phyloP scores from a whole-genome alignment of 2,329 filamentous ascomycete genomes.

The Cryphonectria radicalis region DNA sequence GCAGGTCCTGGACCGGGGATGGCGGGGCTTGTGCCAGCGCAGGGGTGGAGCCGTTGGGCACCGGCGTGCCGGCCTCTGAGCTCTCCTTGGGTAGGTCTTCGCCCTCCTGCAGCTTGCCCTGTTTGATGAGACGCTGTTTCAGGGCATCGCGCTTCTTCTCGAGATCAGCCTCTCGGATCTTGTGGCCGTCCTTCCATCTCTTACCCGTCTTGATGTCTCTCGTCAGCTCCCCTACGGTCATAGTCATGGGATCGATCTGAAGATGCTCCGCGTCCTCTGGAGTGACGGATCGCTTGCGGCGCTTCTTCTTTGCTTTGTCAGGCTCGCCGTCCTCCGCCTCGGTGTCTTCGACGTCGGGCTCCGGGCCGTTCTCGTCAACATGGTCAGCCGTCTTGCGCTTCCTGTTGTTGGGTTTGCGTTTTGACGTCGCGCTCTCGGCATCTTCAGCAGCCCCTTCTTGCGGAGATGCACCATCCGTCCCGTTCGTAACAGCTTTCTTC shows the following conservation, averaged over 20 bases:
- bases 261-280: slow-evolving; percentile 67
- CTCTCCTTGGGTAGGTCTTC: slow-evolving; percentile 24
- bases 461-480: slow-evolving; percentile 21
- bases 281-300: slow-evolving; percentile 54
- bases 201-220: slow-evolving; percentile 73
- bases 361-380: background rate
- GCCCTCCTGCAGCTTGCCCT: slow-evolving; percentile 23
- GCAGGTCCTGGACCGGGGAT: slow-evolving; percentile 31
- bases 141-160: slow-evolving; percentile 60
- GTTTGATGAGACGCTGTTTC: slow-evolving; percentile 22
- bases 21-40: slow-evolving; percentile 29
- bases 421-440: slow-evolving; percentile 28
- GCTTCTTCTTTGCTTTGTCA: slow-evolving; percentile 33
- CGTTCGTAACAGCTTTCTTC: slow-evolving; percentile 29
- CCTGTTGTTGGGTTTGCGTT: slow-evolving; percentile 27
- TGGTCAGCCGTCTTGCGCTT: slow-evolving; percentile 24
- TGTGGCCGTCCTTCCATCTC: slow-evolving; percentile 49
- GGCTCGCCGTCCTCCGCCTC: slow-evolving; percentile 23
- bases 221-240: slow-evolving; percentile 75
- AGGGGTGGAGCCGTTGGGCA: slow-evolving; percentile 26
- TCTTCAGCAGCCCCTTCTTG: slow-evolving; percentile 30
- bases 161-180: slow-evolving; percentile 74
- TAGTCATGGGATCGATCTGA: slow-evolving; percentile 66
- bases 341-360: slow-evolving; percentile 24
- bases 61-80: slow-evolving; percentile 29